A percentile compares a stretch with the other conserved stretches of the same genome.
Conservation (phyloP, 1,139 yeast genomes). For the Suhomyces kunorum region DNA sequence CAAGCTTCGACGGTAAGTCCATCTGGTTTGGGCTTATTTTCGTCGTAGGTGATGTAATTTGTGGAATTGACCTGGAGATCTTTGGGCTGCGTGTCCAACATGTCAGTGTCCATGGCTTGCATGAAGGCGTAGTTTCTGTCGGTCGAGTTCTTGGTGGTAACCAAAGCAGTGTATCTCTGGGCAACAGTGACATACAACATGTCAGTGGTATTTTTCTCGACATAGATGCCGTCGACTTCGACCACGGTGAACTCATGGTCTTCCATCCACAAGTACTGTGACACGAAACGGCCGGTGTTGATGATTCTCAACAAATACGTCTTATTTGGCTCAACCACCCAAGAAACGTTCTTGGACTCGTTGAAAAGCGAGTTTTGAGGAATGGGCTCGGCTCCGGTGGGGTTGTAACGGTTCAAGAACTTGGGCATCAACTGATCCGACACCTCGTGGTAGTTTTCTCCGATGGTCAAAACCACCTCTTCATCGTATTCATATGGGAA, state of each 20-base stretch:
- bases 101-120: conserved; percentile 71
- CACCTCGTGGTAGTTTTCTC: conserved; percentile 84
- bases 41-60: conserved; percentile 64
- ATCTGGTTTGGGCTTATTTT: conserved; percentile 28
- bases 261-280: conserved; percentile 83
- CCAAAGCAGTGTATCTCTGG: conserved; percentile 73
- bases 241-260: conserved; percentile 80
- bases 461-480: conserved; percentile 64
- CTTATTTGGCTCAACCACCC: conserved; percentile 73
- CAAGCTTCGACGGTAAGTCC: conserved; percentile 41
- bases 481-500: conserved; percentile 66
- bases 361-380: conserved; percentile 79
- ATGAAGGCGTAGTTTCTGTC: conserved; percentile 72
- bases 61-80: conserved; percentile 70
- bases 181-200: conserved; percentile 71
- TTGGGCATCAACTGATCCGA: conserved; percentile 51
- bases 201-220: conserved; percentile 62
- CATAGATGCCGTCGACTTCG: conserved; percentile 79
- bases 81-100: conserved; percentile 73
- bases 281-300: conserved; percentile 84
- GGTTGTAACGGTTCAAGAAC: conserved; percentile 75
- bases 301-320: conserved; percentile 78
- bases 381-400: conserved; percentile 96
- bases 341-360: conserved; percentile 70
- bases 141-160: conserved; percentile 65